Evolutionary conservation across 345 rosid genomes (phyloP), one percentile per base, ranked within the genome.

Genomic region (Gossypium raimondii): DNA sequence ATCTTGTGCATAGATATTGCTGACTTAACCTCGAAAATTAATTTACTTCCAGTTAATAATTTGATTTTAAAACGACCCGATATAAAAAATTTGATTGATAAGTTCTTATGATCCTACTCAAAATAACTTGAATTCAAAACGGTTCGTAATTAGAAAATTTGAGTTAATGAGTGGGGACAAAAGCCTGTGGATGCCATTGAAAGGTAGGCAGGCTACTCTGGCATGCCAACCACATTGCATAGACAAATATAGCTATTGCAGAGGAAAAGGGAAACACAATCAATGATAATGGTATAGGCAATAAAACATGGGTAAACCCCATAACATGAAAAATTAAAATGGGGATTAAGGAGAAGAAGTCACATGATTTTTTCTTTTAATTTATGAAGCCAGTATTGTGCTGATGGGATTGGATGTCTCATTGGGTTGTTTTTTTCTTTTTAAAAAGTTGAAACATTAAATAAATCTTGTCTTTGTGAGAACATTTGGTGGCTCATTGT

Each of bases 261-360:
- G 14, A 25, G 67, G 41, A 13, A 55, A 65, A 62, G 73, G 71
- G 78, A 63, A 65, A 72, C 76, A 71, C 34, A 53, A 4, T 34
- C 41, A 34, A 34, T 34, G 41, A 34, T 11, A 48, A 16, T 51
- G 47, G 20, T 34, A 25, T 22, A 51, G 18, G 24, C 45, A 29
- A 53, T 50, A 34, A 73, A 73, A 73, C 83, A 77, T 62, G 75
- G 74, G 44, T 50, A 64, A 29, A 34, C 41, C 41, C 76, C 76
- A 22, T 24, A 11, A 22, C 34, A 58, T 58, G 62, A 22, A 58
- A 22, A 6, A 5, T 34, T 22, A 22, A 3, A 22, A 58, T 58
- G 34, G 34, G 61, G 18, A 20, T 57, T 10, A 57, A 22, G 27
- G 14, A 57, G 4, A 18, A 34, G 12, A 57, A 22, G 29, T 22